Evolutionary conservation across 768 basidiomycete genomes (phyloP).

Genomic region (Boletellus sp.): DNA sequence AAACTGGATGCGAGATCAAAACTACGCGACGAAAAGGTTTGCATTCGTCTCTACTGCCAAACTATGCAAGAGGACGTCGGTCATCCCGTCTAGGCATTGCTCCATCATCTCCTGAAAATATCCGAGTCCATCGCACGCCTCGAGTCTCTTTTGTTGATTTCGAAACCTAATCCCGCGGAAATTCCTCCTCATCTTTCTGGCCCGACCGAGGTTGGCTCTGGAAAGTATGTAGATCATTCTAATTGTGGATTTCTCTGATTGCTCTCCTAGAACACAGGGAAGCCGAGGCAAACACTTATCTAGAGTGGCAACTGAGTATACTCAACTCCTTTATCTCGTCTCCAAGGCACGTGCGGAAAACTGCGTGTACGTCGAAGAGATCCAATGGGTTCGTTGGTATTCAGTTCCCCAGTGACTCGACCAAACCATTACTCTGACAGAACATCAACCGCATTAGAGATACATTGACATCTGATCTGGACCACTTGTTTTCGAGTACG

Average conservation of each 20-base stretch:
- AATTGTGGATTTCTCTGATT: neutral
- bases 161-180: conserved; percentile 38
- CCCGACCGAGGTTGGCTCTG: conserved; percentile 33
- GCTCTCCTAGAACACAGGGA: conserved; percentile 45
- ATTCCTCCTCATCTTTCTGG: conserved; percentile 29
- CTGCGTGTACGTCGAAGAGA: conserved; percentile 76
- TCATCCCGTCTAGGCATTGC: conserved; percentile 53
- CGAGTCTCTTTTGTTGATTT: conserved; percentile 78
- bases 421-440: conserved; percentile 39
- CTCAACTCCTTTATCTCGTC: conserved; percentile 85
- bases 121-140: conserved; percentile 88
- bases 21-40: conserved; percentile 81
- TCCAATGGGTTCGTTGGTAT: conserved; percentile 71
- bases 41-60: neutral
- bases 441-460: conserved; percentile 80
- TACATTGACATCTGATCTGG: conserved; percentile 82
- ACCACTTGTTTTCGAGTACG: conserved; percentile 70
- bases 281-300: conserved; percentile 76
- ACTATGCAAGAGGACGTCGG: neutral
- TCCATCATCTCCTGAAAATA: conserved; percentile 86
- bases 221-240: conserved; percentile 24
- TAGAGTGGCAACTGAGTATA: conserved; percentile 87
- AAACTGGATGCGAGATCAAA: conserved; percentile 71
- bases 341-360: conserved; percentile 75
- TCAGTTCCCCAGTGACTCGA: conserved; percentile 1